These are phyloP conservation scores for Neoboletus magnificus DNA, from an alignment of 768 basidiomycete species.

Conservation along the genomic window DNA sequence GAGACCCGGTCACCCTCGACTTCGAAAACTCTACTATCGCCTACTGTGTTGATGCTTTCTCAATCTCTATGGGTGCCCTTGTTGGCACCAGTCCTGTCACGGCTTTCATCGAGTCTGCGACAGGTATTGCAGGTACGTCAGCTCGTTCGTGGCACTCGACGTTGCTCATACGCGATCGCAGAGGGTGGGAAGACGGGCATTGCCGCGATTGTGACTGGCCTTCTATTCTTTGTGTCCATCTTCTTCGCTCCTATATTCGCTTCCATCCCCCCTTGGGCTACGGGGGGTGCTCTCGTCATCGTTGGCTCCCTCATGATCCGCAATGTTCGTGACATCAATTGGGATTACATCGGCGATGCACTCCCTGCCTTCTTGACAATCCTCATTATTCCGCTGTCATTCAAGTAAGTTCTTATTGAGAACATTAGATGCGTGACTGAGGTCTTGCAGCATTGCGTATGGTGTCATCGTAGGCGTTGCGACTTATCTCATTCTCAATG, in stretches of 20 bases:
- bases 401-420: conserved; percentile 52
- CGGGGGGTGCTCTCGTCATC: conserved; percentile 79
- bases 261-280: conserved; percentile 84
- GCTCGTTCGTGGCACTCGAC: neutral
- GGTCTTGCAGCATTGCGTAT: conserved; percentile 67
- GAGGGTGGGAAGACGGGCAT: conserved; percentile 90
- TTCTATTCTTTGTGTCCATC: conserved; percentile 78
- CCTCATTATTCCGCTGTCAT: conserved; percentile 73
- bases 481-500: conserved; percentile 72
- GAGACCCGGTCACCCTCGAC: conserved; percentile 79
- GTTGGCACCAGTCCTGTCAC: conserved; percentile 81
- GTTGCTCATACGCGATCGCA: conserved; percentile 21
- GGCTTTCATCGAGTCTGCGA: conserved; percentile 79
- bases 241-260: conserved; percentile 91
- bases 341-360: conserved; percentile 85
- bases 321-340: conserved; percentile 84
- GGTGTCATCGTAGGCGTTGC: conserved; percentile 80
- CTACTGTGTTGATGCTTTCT: conserved; percentile 81
- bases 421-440: neutral
- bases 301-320: conserved; percentile 89
- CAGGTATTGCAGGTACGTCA: conserved; percentile 64
- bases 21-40: conserved; percentile 82
- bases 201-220: conserved; percentile 66
- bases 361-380: conserved; percentile 83
- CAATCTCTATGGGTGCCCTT: conserved; percentile 76